Base-by-base conservation (phyloP, 1,139 yeast genomes). In the Scheffersomyces illinoinensis region DNA sequence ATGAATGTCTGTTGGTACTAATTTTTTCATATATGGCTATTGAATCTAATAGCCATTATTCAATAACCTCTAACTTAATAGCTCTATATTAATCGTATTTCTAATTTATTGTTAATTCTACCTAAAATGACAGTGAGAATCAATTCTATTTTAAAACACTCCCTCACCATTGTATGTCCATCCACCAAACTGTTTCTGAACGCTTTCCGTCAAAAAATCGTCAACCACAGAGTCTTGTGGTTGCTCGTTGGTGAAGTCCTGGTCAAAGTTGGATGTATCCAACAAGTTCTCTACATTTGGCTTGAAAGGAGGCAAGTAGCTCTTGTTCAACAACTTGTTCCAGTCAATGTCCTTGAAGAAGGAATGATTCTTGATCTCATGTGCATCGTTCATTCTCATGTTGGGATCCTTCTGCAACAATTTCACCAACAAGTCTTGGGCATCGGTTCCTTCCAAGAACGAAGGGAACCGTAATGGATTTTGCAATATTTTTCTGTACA, bases 181-280 rank as follows among this genome's bases (percentile, higher is more conserved):
- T 4, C 99, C 98, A 55, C 97, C 98, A 81, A 95, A 95, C 76
- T 95, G 98, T 71, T 90, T 89, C 74, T 95, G 99, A 23, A 95
- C 97, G 65, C 93, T 87, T 68, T 91, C 97, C 72, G 92, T 91
- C 75, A 87, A 84, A 66, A 85, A 91, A 70, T 93, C 97, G 71
- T 93, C 97, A 26, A 93, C 98, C 14, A 95, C 98, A 60, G 97
- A 90, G 73, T 95, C 99, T 66, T 93, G 90, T 5, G 99, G 98
- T 67, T 90, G 88, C 69, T 95, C 98, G 68, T 83, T 89, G 10
- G 99, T 95, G 72, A 95, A 95, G 71, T 93, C 98, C 61, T 87
- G 86, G 72, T 93, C 98, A 70, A 95, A 95, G 73, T 95, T 95
- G 39, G 96, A 89, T 1, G 98, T 95, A 69, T 95, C 99, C 57